phyloP scores from a whole-genome alignment of 768 basidiomycete species.

The Rhodotorula diobovata region DNA sequence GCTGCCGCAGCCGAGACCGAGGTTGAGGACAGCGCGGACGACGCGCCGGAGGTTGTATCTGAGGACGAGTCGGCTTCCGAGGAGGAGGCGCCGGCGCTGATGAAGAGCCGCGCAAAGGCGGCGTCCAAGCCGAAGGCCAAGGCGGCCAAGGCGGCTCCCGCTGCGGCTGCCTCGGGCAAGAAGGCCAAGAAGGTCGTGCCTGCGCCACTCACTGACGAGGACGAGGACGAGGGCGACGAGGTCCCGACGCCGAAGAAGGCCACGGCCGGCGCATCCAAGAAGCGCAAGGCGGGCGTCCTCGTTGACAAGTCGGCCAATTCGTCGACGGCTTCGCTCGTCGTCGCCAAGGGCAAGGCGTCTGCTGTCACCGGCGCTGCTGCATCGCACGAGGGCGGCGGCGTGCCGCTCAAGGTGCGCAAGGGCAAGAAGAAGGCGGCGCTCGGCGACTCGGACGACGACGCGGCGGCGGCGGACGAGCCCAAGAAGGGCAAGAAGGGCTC shows the following conservation, averaged over 20 bases:
- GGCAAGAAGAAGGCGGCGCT: constrained; percentile 24
- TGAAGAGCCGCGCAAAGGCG: constrained; percentile 2
- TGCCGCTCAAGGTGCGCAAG: constrained; percentile 21
- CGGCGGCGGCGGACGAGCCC: constrained; percentile 8
- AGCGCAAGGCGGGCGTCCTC: constrained; percentile 22
- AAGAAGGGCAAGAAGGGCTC: background rate
- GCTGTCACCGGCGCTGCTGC: background rate
- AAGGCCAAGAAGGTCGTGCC: background rate
- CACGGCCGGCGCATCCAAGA: constrained; percentile 2
- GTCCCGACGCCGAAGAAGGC: constrained; percentile 8
- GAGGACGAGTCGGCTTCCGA: background rate
- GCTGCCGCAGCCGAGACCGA: background rate
- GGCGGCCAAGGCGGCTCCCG: constrained; percentile 6
- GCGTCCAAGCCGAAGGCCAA: background rate
- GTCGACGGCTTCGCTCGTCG: background rate
- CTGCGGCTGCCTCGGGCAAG: background rate
- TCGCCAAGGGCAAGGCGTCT: background rate
- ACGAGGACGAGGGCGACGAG: constrained; percentile 8
- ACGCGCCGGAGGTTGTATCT: too few species aligned
- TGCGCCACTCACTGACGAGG: background rate
- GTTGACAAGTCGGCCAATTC: constrained; percentile 15
- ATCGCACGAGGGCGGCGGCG: background rate
- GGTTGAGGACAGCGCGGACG: background rate
- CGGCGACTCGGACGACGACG: background rate
- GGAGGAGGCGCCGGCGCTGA: background rate